Base-by-base conservation (phyloP, 2,329 filamentous ascomycete genomes). In the Apiospora pterosperma region DNA sequence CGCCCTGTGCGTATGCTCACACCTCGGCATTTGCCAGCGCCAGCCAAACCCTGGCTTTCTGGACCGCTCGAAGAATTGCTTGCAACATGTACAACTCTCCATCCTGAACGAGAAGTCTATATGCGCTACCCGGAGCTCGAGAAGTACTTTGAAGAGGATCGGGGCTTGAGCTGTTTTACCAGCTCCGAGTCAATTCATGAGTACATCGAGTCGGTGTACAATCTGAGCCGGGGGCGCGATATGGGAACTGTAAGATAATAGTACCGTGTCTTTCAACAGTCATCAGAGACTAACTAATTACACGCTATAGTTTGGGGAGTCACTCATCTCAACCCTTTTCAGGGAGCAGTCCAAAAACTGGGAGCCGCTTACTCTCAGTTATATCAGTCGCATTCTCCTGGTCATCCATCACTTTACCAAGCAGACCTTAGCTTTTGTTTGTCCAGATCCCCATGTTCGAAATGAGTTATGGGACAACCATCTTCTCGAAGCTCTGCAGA, bases 261-360 rank as follows among this genome's bases (percentile, higher is more conserved):
- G 38, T 39, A 19, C 4, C n/a, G 16, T 39, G 19, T 39, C 38
- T 39, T 39, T 1, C 38, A 55, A 25, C 23, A 14, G 2, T 19
- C 38, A 39, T 19, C 38, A 39, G 14, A 34, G 3, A 55, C 48
- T 55, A 25, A 25, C 48, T 25, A 23, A 25, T 21, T 25, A 23
- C 3, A 14, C n/a, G 14, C 4, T 41, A 61, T 36, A 75, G 74
- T 70, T 71, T 36, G 63, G 66, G 21, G 59, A 59, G 11, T 21
- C 64, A 4, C 66, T 83, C 2, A 68, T 83, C 1, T 71, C 75
- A 5, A 76, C 74, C 1, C 70, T 80, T 8, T 82, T 86, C 73
- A 79, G 79, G 63, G 79, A 80, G 55, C 84, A 88, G 67, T 80
- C 83, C 0, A 67, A 66, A 12, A 82, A 81, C 31, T 86, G 84